Conservation (phyloP, 352 stramenopile genomes). For the Aphanomyces stellatus region DNA sequence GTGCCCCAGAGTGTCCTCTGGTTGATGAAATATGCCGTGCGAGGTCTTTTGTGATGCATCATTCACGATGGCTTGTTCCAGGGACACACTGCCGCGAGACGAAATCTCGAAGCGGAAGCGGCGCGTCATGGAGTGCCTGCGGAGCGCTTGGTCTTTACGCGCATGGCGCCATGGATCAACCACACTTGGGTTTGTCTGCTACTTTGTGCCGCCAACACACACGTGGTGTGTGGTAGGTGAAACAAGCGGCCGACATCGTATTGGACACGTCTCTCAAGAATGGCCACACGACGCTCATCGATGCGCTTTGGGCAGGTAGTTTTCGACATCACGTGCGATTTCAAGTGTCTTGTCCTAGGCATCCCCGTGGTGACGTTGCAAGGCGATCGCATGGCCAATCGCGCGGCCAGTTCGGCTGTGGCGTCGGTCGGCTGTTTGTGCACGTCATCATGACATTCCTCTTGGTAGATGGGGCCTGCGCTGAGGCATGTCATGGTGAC, state of each 20-base stretch:
- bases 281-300: conserved; percentile 71
- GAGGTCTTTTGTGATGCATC: background rate
- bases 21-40: conserved; percentile 50
- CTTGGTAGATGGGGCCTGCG: background rate
- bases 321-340: background rate
- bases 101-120: conserved; percentile 43
- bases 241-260: conserved; percentile 58
- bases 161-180: conserved; percentile 60
- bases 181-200: conserved; percentile 32
- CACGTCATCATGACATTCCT: background rate
- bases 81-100: conserved; percentile 36
- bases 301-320: conserved; percentile 56
- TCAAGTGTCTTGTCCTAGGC: conserved; percentile 17
- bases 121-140: conserved; percentile 42
- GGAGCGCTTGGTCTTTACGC: conserved; percentile 45
- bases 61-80: background rate
- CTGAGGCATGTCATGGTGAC: conserved; percentile 35
- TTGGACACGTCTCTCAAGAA: conserved; percentile 82
- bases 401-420: conserved; percentile 46
- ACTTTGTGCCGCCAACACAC: background rate
- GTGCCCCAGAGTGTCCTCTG: conserved; percentile 65
- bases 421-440: conserved; percentile 26
- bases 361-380: conserved; percentile 66
- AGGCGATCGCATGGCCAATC: conserved; percentile 58
- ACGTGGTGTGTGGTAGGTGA: conserved; percentile 27